Evolutionary conservation across 192 early-diverging fungal genomes (phyloP), one percentile per base, ranked within the genome.

Genomic region (Rhizoclosmatium globosum): DNA sequence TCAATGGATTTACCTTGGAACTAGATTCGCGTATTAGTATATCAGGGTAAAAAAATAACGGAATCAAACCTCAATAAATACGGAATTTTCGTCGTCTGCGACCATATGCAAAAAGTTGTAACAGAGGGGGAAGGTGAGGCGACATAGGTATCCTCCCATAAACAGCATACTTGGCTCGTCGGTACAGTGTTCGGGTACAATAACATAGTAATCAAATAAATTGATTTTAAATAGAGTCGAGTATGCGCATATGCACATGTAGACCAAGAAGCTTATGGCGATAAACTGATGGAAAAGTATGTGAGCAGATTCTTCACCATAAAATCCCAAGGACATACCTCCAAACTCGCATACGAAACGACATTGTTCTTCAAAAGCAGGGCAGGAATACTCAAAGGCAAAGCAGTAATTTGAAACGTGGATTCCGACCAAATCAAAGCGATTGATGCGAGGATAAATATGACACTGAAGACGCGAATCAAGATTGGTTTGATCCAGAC

Each of bases 171-270:
- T 94, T 46, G 91, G 92, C 79, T 95, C 94, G 84, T 96, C 95
- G 3, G 96, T 97, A 81, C 96, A 94, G 77, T 99, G 97, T 79
- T 97, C 92, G 13, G 95, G 92, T 43, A 96, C 95, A 38, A 99
- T 86, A 48, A 92, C 86, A 86, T 96, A 97, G 43, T 94, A 88
- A 79, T 94, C 94, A 82, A 99, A 94, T 3, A 97, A 86, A 67
- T 91, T 94, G 79, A 99, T 87, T 74, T 93, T 94, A 88, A 99
- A 94, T 2, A 99, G 89, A 7, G 95, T 92, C 60, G 92, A 93
- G 77, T 98, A 99, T 3, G 97, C 94, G 77, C 95, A 97, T 42
- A 91, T 82, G 74, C 94, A 95, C 96, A 99, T 96, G 86, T 97
- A 99, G 0, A 91, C 81, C 50, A 99, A 87, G 53, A 94, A 91